phyloP scores from a whole-genome alignment of 306 rosid species.

The Fragaria ananassa region DNA sequence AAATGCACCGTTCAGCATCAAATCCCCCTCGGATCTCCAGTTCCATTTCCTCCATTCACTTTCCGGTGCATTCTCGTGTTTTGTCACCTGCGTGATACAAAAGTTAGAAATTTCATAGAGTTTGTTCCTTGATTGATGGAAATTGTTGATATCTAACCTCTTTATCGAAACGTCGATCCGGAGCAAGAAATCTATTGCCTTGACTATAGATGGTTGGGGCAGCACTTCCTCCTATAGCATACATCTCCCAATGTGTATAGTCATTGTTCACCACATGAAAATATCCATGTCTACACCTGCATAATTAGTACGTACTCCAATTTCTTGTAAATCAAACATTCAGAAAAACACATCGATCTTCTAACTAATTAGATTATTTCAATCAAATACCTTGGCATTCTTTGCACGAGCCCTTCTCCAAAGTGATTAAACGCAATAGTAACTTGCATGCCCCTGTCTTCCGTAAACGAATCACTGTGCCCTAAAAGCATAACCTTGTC shows the following conservation, averaged over 20 bases:
- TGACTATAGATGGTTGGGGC: conserved; percentile 80
- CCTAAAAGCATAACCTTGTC: conserved; percentile 94
- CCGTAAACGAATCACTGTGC: conserved; percentile 69
- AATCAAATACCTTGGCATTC: conserved; percentile 76
- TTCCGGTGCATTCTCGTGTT: conserved; percentile 67
- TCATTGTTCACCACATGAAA: conserved; percentile 94
- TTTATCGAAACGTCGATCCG: conserved; percentile 48
- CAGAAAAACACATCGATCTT: too few species aligned
- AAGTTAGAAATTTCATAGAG: not conserved
- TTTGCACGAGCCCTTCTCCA: conserved; percentile 90
- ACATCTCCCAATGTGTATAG: conserved; percentile 96
- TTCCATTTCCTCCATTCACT: conserved; percentile 70
- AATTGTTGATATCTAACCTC: conserved; percentile 18
- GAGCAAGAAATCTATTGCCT: conserved; percentile 81
- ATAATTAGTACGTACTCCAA: not conserved
- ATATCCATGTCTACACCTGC: conserved; percentile 84
- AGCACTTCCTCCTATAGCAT: conserved; percentile 90
- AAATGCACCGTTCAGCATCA: conserved; percentile 76
- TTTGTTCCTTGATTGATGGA: not conserved
- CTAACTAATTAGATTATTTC: too few species aligned
- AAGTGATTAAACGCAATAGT: conserved; percentile 87
- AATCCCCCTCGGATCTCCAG: conserved; percentile 87
- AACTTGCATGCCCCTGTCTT: conserved; percentile 73
- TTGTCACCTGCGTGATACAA: conserved; percentile 41
- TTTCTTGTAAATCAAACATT: not conserved